Percentiles rank a stretch among this genome's conserved stretches.
These are phyloP conservation scores for Sophora flavescens DNA, from an alignment of 306 rosid genomes.

Conservation along the genomic window DNA sequence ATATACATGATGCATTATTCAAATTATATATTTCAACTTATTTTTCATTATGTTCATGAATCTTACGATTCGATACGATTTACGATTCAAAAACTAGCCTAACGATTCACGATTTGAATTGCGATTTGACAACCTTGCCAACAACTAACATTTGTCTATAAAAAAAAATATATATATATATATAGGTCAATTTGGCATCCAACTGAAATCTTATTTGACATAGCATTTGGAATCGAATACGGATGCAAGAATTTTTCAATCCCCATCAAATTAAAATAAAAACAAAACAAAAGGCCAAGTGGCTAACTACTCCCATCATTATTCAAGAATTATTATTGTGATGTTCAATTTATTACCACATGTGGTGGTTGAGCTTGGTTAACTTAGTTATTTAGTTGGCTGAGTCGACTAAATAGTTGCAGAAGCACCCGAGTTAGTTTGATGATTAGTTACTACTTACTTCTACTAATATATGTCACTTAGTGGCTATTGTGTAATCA, in stretches of 20 bases:
- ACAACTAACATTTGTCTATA: too few relatives aligned
- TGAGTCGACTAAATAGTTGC: not conserved
- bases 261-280: not conserved
- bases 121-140: too few relatives aligned
- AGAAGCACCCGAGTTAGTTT: not conserved
- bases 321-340: not conserved
- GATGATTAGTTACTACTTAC: not conserved
- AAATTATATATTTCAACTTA: too few relatives aligned
- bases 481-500: not conserved
- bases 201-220: constrained; percentile 11
- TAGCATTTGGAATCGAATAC: constrained; percentile 18
- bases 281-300: not conserved
- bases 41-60: too few relatives aligned
- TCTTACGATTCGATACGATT: too few relatives aligned
- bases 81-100: too few relatives aligned
- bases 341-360: not conserved
- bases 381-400: not conserved
- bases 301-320: not conserved
- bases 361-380: not conserved
- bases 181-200: not conserved
- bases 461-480: not conserved
- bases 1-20: too few relatives aligned
- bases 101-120: too few relatives aligned
- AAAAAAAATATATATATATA: too few relatives aligned
- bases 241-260: constrained; percentile 1